phyloP scores from a whole-genome alignment of 148 eudicot genomes.

The Rhododendron ovatum region DNA sequence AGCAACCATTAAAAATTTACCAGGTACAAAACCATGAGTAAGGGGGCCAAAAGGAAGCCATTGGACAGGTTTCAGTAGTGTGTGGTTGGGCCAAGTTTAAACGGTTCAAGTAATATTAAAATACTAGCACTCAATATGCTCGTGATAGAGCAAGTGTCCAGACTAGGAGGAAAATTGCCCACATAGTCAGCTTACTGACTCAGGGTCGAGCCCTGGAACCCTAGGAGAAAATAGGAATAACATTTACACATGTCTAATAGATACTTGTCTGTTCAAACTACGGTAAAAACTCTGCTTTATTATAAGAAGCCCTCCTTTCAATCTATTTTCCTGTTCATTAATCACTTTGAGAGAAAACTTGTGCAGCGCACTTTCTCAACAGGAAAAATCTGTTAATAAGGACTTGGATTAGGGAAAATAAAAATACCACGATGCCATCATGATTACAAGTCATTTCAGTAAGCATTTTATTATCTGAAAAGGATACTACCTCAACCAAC shows the following conservation, averaged over 20 bases:
- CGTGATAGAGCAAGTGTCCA: not conserved
- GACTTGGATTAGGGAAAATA: not conserved
- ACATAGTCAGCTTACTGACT: not conserved
- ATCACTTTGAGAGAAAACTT: not conserved
- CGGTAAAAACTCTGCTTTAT: not conserved
- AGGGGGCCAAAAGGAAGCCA: not conserved
- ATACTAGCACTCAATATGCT: not conserved
- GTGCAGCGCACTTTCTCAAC: not conserved
- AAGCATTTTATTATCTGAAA: not conserved
- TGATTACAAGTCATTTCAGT: not conserved
- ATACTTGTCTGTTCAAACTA: not conserved
- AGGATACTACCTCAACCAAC: slow-evolving; percentile 61
- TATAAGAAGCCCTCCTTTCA: not conserved
- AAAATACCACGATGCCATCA: not conserved
- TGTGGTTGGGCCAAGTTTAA: not conserved
- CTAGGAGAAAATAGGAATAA: not conserved
- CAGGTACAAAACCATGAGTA: not conserved
- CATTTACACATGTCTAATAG: not conserved
- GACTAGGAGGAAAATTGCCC: not conserved
- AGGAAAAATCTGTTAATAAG: not conserved
- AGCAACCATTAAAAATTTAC: not conserved
- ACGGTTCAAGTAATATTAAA: not conserved
- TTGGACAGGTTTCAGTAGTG: not conserved
- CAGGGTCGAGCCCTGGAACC: not conserved
- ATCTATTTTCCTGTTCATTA: not conserved